A percentile compares a stretch with the other conserved stretches of the same genome.
Conservation (phyloP, 2,329 filamentous ascomycete species). For the Myotisia sp. region DNA sequence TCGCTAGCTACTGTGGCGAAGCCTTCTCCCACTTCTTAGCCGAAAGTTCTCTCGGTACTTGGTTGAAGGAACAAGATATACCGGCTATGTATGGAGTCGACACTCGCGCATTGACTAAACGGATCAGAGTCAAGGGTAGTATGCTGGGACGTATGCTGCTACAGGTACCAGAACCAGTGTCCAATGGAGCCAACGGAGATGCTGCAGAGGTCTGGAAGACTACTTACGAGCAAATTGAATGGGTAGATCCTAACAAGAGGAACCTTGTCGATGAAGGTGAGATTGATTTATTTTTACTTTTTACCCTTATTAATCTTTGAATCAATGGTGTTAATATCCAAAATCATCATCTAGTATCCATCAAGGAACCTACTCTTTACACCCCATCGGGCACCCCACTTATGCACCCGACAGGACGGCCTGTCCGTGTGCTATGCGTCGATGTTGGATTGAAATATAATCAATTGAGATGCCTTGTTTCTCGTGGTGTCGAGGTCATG, state of each 20-base stretch:
- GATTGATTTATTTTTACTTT: constrained; percentile 21
- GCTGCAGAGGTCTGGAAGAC: constrained; percentile 33
- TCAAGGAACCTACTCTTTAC: constrained; percentile 73
- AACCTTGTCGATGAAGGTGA: constrained; percentile 93
- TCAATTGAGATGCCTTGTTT: constrained; percentile 84
- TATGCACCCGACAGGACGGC: constrained; percentile 75
- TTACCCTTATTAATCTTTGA: background rate
- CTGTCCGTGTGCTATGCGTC: constrained; percentile 76
- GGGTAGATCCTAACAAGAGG: constrained; percentile 80
- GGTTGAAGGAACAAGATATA: constrained; percentile 90
- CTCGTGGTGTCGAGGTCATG: constrained; percentile 80
- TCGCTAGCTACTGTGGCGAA: constrained; percentile 84
- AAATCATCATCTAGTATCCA: constrained; percentile 53
- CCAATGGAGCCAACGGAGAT: constrained; percentile 17
- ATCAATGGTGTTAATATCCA: constrained; percentile 1
- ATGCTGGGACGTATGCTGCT: constrained; percentile 87
- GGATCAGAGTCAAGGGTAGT: constrained; percentile 82
- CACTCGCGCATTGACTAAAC: constrained; percentile 84
- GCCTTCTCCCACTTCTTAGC: constrained; percentile 92
- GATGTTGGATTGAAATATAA: constrained; percentile 99
- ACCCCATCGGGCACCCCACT: constrained; percentile 52
- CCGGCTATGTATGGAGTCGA: constrained; percentile 93
- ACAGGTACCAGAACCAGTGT: constrained; percentile 49
- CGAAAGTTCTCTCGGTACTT: constrained; percentile 74
- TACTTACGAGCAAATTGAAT: constrained; percentile 67